Conservation (phyloP, 371 early-diverging fungal genomes). For the Zancudomyces culisetae region DNA sequence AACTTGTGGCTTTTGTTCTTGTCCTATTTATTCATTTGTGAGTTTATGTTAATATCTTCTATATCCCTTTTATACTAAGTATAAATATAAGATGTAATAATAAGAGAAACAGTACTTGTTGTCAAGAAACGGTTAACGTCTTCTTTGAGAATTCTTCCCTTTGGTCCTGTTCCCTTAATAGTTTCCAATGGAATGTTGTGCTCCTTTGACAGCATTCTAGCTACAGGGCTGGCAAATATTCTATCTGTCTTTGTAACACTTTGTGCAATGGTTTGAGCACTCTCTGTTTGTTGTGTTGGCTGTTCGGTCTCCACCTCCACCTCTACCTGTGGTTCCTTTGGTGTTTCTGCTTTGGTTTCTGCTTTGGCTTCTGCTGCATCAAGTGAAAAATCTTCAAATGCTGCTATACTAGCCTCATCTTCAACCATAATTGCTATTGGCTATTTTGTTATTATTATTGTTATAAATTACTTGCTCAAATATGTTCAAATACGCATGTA, state of each 20-base stretch:
- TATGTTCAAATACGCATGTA: neutral
- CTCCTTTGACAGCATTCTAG: constrained; percentile 62
- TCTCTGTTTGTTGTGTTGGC: constrained; percentile 22
- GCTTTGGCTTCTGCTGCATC: constrained; percentile 4
- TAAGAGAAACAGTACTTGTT: too few species aligned
- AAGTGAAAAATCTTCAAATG: constrained; percentile 62
- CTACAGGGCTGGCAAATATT: constrained; percentile 75
- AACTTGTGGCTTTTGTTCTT: constrained; percentile 5
- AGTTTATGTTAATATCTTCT: constrained; percentile 1
- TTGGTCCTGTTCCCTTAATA: constrained; percentile 76
- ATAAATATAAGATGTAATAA: too few species aligned
- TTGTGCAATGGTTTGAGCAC: constrained; percentile 11
- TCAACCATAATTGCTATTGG: constrained; percentile 87
- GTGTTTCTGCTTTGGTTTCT: constrained; percentile 20
- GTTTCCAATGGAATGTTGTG: constrained; percentile 53
- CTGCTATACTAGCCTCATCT: constrained; percentile 63
- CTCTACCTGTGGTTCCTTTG: constrained; percentile 23
- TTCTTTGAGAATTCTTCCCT: constrained; percentile 74
- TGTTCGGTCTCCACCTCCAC: too few species aligned
- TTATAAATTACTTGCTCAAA: neutral
- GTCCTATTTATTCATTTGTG: neutral
- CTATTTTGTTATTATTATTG: constrained; percentile 16
- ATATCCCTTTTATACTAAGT: too few species aligned
- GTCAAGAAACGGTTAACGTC: constrained; percentile 56
- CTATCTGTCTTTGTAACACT: constrained; percentile 25